Conservation (phyloP, 306 rosid genomes). For the Casuarina cunninghamiana region DNA sequence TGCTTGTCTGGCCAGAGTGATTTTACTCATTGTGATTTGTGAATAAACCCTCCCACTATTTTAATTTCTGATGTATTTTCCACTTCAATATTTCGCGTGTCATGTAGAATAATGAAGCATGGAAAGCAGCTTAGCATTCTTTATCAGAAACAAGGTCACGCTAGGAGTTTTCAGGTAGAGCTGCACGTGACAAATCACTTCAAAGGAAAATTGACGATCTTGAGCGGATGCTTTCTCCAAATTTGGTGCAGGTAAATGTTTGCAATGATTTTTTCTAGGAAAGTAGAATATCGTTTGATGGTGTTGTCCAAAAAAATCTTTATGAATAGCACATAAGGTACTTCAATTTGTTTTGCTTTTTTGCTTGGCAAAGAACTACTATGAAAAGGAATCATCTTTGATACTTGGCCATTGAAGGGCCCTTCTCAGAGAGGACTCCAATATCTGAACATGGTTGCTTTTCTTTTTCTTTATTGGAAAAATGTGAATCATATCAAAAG, state of each 20-base stretch:
- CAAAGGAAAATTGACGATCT: slow-evolving; percentile 88
- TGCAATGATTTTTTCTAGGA: neutral
- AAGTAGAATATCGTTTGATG: neutral
- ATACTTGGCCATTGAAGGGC: neutral
- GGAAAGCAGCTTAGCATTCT: slow-evolving; percentile 97
- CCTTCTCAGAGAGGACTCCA: neutral
- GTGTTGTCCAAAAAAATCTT: neutral
- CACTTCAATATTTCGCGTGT: slow-evolving; percentile 21
- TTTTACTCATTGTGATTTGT: slow-evolving; percentile 18
- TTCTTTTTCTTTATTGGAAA: neutral
- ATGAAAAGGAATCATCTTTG: neutral
- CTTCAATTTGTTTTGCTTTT: neutral
- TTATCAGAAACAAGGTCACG: slow-evolving; percentile 98
- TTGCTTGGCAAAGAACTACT: neutral
- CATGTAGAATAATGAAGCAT: slow-evolving; percentile 81
- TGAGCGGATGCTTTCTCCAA: slow-evolving; percentile 74
- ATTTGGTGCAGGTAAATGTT: slow-evolving; percentile 66
- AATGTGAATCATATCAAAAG: neutral
- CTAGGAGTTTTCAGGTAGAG: slow-evolving; percentile 91
- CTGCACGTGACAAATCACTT: slow-evolving; percentile 98
- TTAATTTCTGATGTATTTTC: slow-evolving; percentile 11
- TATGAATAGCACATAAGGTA: neutral
- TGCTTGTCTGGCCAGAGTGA: neutral
- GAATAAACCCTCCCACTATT: slow-evolving; percentile 4
- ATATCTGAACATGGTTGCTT: neutral